These are phyloP conservation scores for Gaeumannomyces sp. DNA, from an alignment of 2,329 filamentous ascomycete species.

Conservation along the genomic window DNA sequence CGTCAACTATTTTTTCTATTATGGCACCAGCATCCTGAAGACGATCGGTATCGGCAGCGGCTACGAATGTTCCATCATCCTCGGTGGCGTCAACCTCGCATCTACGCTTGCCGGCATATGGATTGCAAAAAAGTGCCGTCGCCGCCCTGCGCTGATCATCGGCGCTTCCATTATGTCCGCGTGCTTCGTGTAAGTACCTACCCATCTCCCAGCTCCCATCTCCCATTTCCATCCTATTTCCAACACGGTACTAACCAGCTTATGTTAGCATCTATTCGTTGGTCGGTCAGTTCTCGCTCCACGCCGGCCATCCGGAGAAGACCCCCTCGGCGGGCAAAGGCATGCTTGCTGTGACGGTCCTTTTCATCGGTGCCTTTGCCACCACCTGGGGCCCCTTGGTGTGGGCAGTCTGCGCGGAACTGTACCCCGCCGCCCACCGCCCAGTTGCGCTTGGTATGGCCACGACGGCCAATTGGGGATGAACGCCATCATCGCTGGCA, in stretches of 20 bases:
- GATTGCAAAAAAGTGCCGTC: conserved; percentile 60
- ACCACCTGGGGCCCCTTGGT: conserved; percentile 63
- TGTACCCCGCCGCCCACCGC: not conserved
- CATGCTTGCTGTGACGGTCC: conserved; percentile 66
- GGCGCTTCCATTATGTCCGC: conserved; percentile 62
- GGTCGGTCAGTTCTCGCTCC: conserved; percentile 37
- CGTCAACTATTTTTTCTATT: conserved; percentile 53
- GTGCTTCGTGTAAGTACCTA: conserved; percentile 42
- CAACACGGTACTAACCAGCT: not conserved
- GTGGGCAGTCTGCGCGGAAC: conserved; percentile 61
- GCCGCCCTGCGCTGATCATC: conserved; percentile 60
- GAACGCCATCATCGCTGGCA: too few species aligned
- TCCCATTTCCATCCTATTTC: not conserved
- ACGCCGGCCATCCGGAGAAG: conserved; percentile 33
- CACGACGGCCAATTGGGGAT: conserved; percentile 43
- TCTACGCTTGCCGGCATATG: conserved; percentile 62
- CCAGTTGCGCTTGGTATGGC: conserved; percentile 48
- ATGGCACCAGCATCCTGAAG: conserved; percentile 58
- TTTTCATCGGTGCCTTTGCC: conserved; percentile 70
- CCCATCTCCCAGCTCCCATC: not conserved
- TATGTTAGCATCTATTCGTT: conserved; percentile 50
- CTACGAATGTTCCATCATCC: conserved; percentile 62
- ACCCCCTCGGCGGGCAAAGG: conserved; percentile 45
- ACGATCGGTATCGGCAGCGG: conserved; percentile 57
- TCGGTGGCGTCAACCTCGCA: conserved; percentile 24